Evolutionary conservation across 2,329 filamentous ascomycete genomes (phyloP).

Genomic region (Botryotinia globosa): DNA sequence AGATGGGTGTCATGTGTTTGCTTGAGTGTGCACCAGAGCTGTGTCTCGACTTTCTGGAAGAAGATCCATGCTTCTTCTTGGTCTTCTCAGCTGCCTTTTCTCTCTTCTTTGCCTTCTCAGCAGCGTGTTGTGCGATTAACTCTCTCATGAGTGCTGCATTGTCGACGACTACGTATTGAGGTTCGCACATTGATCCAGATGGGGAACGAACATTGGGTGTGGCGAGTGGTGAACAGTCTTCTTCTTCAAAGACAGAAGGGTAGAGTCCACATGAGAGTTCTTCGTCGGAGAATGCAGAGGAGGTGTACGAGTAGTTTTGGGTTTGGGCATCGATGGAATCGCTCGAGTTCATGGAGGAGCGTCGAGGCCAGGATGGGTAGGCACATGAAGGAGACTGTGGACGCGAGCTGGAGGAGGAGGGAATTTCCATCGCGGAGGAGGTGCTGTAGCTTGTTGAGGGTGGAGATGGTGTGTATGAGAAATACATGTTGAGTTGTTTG

Average conservation of each 20-base stretch:
- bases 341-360: slow-evolving; percentile 46
- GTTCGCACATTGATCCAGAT: slow-evolving; percentile 28
- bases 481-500: slow-evolving; percentile 29
- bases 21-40: slow-evolving; percentile 37
- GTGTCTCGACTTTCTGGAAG: slow-evolving; percentile 37
- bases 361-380: slow-evolving; percentile 58
- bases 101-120: slow-evolving; percentile 36
- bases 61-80: slow-evolving; percentile 30
- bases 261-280: slow-evolving; percentile 48
- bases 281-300: slow-evolving; percentile 55
- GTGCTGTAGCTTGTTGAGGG: slow-evolving; percentile 30
- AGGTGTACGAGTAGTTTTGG: slow-evolving; percentile 22
- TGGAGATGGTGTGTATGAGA: slow-evolving; percentile 34
- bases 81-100: slow-evolving; percentile 20
- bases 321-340: slow-evolving; percentile 27
- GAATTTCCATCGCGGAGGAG: slow-evolving; percentile 35
- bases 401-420: slow-evolving; percentile 26
- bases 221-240: slow-evolving; percentile 44
- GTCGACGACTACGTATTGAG: slow-evolving; percentile 30
- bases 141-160: slow-evolving; percentile 35
- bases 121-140: slow-evolving; percentile 34
- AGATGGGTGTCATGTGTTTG: slow-evolving; percentile 58
- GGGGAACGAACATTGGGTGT: slow-evolving; percentile 35
- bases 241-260: slow-evolving; percentile 49
- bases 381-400: slow-evolving; percentile 45